phyloP scores from a whole-genome alignment of 2,329 filamentous ascomycete genomes.

The Verticillium tricorpus region DNA sequence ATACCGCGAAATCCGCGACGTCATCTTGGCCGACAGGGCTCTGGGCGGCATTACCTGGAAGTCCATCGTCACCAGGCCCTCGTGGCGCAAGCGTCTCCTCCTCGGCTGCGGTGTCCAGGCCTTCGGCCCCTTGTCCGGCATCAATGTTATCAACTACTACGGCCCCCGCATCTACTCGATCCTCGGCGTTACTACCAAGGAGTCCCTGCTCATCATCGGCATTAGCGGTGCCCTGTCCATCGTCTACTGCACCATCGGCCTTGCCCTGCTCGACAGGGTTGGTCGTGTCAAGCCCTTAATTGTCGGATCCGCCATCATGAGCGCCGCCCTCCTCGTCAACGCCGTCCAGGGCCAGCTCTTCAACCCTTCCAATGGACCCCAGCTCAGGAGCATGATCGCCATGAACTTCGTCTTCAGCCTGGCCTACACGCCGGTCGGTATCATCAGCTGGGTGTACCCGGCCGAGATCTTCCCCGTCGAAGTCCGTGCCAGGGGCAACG shows the following conservation, averaged over 20 bases:
- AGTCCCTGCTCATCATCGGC: slow-evolving; percentile 45
- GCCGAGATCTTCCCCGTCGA: slow-evolving; percentile 35
- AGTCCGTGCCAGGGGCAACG: slow-evolving; percentile 21
- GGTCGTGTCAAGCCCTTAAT: slow-evolving; percentile 45
- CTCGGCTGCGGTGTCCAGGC: slow-evolving; percentile 43
- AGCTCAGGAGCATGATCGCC: slow-evolving; percentile 22
- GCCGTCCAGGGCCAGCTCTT: slow-evolving; percentile 21
- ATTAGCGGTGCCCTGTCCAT: slow-evolving; percentile 44
- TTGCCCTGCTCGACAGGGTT: slow-evolving; percentile 39
- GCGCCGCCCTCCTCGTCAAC: slow-evolving; percentile 20
- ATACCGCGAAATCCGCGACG: slow-evolving; percentile 32
- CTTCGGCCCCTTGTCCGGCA: slow-evolving; percentile 42
- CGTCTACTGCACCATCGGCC: slow-evolving; percentile 41
- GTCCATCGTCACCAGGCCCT: slow-evolving; percentile 35
- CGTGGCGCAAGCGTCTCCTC: slow-evolving; percentile 39
- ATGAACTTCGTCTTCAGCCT: slow-evolving; percentile 30
- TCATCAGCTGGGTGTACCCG: slow-evolving; percentile 36
- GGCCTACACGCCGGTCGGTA: slow-evolving; percentile 29
- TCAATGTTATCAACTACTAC: slow-evolving; percentile 23
- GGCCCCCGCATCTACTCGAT: slow-evolving; percentile 34
- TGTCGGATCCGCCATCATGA: slow-evolving; percentile 26
- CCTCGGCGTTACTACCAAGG: slow-evolving; percentile 35
- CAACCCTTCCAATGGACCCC: slow-evolving; percentile 16
- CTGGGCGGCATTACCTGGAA: slow-evolving; percentile 30
- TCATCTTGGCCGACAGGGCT: slow-evolving; percentile 28